Base-by-base conservation (phyloP, 768 basidiomycete species). In the Hemileccinum rubropunctum region DNA sequence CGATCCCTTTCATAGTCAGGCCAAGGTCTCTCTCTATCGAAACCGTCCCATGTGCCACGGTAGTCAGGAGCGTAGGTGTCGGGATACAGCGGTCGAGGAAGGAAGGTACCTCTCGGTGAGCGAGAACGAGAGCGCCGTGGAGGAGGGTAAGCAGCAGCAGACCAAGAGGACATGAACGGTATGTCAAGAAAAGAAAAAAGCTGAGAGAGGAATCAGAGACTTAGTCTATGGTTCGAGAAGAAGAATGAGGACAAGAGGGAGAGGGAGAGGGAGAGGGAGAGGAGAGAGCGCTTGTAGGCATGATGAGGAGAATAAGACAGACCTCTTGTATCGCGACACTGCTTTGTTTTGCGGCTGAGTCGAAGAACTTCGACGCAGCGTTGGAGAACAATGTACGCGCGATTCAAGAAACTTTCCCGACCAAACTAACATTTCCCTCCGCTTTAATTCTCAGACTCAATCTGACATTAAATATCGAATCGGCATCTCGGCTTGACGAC, bases 121-220 rank as follows among this genome's bases (percentile, higher is more conserved):
- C 88, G 86, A 60, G 90, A 92, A 63, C 87, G 88, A 64, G 90
- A 91, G 64, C 83, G 86, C 56, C 85, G 86, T 55, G 82, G 76
- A 49, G 83, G 81, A 67, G 86, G 86, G 72, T 85, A 86, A 66
- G 82, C 77, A 69, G 75, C 59, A 56, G 78, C 73, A 75, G 82
- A 77, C 86, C 86, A 91, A 73, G 78, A 75, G 52, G 87, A 82
- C 88, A 88, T 89, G 73, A 80, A 79, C 74, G 52, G 43, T 60
- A 41, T 58, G 58, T 61, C 62, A 61, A 59, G 63, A 69, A 60
- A 56, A 54, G 52, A 15, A 49, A 58, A 54, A 60, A 70, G 53
- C 67, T 68, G 67, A 80, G 80, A 72, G 71, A 74, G 72, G 73
- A 71, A 73, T 71, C 61, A 66, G 69, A 69, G 73, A 70, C 74